Evolutionary conservation across 805 yeast genomes (phyloP).

Genomic region (Schwanniomyces occidentalis): DNA sequence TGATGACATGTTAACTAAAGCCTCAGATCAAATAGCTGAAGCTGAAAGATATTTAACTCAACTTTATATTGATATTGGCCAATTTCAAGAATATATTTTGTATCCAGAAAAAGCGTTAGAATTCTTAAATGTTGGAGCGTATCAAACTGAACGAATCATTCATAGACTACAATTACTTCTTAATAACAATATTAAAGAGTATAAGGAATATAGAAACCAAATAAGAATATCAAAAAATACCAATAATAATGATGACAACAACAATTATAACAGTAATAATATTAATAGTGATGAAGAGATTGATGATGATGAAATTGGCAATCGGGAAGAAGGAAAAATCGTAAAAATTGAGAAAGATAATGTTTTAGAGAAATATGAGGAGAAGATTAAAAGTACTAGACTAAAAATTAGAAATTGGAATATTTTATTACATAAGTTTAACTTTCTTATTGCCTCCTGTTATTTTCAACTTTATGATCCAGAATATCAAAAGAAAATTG

Average conservation of each 20-base stretch:
- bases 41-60: constrained; percentile 50
- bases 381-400: constrained; percentile 21
- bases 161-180: constrained; percentile 20
- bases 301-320: constrained; percentile 12
- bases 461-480: constrained; percentile 54
- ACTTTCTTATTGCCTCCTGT: constrained; percentile 75
- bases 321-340: constrained; percentile 2
- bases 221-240: constrained; percentile 10
- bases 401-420: constrained; percentile 48
- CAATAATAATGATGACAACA: constrained; percentile 13
- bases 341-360: constrained; percentile 7
- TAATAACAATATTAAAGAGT: constrained; percentile 13
- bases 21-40: constrained; percentile 48
- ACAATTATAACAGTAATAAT: constrained; percentile 12
- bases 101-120: constrained; percentile 52
- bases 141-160: constrained; percentile 26
- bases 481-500: constrained; percentile 29
- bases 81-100: constrained; percentile 58
- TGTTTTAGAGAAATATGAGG: constrained; percentile 18
- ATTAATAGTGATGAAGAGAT: constrained; percentile 22
- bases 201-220: constrained; percentile 23
- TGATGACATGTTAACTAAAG: constrained; percentile 58
- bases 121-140: constrained; percentile 43
- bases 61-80: constrained; percentile 61
- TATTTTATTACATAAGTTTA: constrained; percentile 71